Conservation (phyloP, 192 early-diverging fungal species). For the Coemansia sp. region DNA sequence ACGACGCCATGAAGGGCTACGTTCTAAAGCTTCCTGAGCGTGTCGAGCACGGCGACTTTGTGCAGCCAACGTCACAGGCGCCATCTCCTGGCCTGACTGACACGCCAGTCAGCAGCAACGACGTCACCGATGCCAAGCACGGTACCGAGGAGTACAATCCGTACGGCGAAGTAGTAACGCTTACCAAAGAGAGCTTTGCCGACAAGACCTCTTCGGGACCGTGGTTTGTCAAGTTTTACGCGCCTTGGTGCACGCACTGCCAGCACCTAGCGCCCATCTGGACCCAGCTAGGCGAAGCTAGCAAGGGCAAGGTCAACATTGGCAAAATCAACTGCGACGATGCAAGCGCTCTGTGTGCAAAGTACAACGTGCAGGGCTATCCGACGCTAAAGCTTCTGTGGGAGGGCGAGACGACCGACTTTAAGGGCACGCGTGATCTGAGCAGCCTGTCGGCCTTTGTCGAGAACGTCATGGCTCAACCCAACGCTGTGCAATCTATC, state of each 20-base stretch:
- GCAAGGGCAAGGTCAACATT: constrained; percentile 74
- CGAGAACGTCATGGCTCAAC: constrained; percentile 45
- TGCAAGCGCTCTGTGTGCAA: constrained; percentile 59
- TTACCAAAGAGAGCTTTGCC: constrained; percentile 58
- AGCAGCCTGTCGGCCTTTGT: constrained; percentile 57
- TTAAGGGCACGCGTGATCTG: constrained; percentile 55
- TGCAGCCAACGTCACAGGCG: background rate
- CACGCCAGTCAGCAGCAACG: background rate
- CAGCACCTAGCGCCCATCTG: constrained; percentile 79
- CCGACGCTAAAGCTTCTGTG: constrained; percentile 80
- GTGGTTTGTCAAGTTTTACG: constrained; percentile 89
- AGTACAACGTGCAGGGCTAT: constrained; percentile 75
- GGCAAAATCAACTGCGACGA: constrained; percentile 84
- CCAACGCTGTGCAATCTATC: constrained; percentile 29
- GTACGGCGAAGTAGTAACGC: constrained; percentile 57
- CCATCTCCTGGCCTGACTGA: background rate
- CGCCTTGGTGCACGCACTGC: constrained; percentile 90
- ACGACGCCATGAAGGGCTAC: constrained; percentile 42
- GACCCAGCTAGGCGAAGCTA: constrained; percentile 61
- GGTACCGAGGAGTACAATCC: constrained; percentile 43
- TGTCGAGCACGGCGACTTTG: constrained; percentile 26
- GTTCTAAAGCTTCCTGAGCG: constrained; percentile 37
- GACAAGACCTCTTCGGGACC: constrained; percentile 57
- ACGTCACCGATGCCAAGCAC: constrained; percentile 3
- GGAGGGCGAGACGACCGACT: constrained; percentile 40